Conservation (phyloP, 371 early-diverging fungal genomes). For the Actinomucor elegans region DNA sequence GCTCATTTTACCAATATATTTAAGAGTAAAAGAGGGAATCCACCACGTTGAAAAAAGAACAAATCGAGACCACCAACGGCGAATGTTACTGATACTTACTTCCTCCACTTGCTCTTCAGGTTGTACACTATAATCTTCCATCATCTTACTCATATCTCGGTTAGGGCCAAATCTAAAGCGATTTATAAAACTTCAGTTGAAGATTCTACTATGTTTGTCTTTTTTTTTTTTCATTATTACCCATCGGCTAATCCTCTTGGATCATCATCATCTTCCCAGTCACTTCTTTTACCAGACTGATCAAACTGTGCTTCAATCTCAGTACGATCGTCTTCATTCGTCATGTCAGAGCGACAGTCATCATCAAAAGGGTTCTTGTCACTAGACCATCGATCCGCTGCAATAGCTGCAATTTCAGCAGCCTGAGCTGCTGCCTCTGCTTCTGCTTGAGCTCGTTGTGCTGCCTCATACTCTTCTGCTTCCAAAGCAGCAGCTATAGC, state of each 20-base stretch:
- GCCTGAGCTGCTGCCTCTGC: conserved; percentile 44
- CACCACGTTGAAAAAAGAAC: conserved; percentile 75
- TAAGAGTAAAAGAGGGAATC: conserved; percentile 66
- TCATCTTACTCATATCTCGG: too few relatives aligned
- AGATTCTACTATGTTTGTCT: background rate
- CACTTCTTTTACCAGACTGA: conserved; percentile 26
- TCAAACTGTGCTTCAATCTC: conserved; percentile 23
- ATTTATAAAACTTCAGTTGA: background rate
- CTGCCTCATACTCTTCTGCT: conserved; percentile 28
- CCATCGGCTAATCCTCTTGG: conserved; percentile 30
- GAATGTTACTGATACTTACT: conserved; percentile 55
- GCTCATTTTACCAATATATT: conserved; percentile 72
- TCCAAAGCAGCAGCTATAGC: conserved; percentile 34
- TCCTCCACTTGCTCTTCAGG: conserved; percentile 47
- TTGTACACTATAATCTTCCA: conserved; percentile 35
- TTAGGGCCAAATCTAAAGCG: too few relatives aligned
- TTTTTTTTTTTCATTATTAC: conserved; percentile 8
- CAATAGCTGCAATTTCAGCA: conserved; percentile 27
- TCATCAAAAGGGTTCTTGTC: conserved; percentile 36
- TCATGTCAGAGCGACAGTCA: conserved; percentile 30
- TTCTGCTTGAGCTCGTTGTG: conserved; percentile 26
- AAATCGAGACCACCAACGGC: conserved; percentile 71
- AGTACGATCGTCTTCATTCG: conserved; percentile 38
- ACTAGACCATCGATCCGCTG: conserved; percentile 19
- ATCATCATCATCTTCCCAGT: conserved; percentile 34